phyloP scores from a whole-genome alignment of 2,329 filamentous ascomycete genomes.

The Fusarium praegraminearum region DNA sequence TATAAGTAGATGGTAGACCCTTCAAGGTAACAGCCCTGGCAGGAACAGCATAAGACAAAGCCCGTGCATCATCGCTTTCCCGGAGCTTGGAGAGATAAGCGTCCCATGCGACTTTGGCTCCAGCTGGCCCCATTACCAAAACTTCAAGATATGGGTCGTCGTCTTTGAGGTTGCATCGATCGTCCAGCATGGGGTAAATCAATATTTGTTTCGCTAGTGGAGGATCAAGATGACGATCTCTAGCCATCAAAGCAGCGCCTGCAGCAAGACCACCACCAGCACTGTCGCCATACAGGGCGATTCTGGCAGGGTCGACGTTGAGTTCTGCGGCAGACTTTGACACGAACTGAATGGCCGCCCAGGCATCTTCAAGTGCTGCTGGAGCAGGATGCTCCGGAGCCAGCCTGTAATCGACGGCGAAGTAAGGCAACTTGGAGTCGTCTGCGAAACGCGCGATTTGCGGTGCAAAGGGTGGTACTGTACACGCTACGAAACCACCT shows the following conservation, averaged over 20 bases:
- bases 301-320: slow-evolving; percentile 19
- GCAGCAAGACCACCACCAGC: slow-evolving; percentile 30
- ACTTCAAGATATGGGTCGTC: slow-evolving; percentile 15
- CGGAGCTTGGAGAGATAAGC: slow-evolving; percentile 20
- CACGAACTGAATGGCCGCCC: slow-evolving; percentile 18
- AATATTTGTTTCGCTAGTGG: slow-evolving; percentile 20
- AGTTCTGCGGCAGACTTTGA: slow-evolving; percentile 1
- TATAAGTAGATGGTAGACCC: slow-evolving; percentile 53
- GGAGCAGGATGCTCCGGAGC: slow-evolving; percentile 32
- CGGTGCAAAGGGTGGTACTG: slow-evolving; percentile 14
- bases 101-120: slow-evolving; percentile 44
- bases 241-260: slow-evolving; percentile 11
- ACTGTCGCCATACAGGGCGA: slow-evolving; percentile 23
- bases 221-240: slow-evolving; percentile 14
- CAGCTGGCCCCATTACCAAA: slow-evolving; percentile 33
- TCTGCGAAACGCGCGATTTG: slow-evolving; percentile 26
- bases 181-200: slow-evolving; percentile 35
- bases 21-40: slow-evolving; percentile 41
- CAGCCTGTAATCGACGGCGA: slow-evolving; percentile 24
- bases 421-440: slow-evolving; percentile 20
- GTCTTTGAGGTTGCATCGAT: slow-evolving; percentile 5
- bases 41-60: slow-evolving; percentile 40
- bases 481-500: slow-evolving; percentile 17
- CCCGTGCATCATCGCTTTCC: slow-evolving; percentile 6
- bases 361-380: slow-evolving; percentile 21